Percentiles rank a stretch among this genome's conserved stretches.
Conservation (phyloP, 306 rosid genomes). For the Glycyrrhiza uralensis region DNA sequence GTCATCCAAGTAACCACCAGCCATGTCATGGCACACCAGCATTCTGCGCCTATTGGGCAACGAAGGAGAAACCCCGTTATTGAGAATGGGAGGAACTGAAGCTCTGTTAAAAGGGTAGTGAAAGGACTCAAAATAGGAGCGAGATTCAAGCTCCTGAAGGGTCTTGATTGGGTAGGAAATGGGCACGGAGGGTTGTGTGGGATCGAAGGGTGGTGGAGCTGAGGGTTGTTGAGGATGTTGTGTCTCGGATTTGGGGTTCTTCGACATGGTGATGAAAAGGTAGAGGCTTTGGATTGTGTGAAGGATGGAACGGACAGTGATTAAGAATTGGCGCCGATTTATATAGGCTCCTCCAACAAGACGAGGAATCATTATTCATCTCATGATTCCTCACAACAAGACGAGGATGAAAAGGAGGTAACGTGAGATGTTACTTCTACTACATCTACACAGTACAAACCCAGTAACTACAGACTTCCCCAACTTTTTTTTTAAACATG, state of each 20-base stretch:
- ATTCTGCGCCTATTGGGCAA: slow-evolving; percentile 69
- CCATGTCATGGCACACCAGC: slow-evolving; percentile 90
- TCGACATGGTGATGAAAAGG: slow-evolving; percentile 33
- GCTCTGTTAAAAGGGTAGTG: slow-evolving; percentile 83
- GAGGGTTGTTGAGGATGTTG: slow-evolving; percentile 20
- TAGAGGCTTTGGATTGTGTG: not conserved
- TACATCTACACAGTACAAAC: too few relatives aligned
- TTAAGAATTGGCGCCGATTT: slow-evolving; percentile 26
- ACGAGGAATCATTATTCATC: slow-evolving; percentile 29
- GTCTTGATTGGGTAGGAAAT: slow-evolving; percentile 85
- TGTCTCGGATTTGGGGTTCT: slow-evolving; percentile 16
- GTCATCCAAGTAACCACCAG: slow-evolving; percentile 80
- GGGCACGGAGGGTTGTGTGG: slow-evolving; percentile 57
- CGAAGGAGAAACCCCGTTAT: slow-evolving; percentile 9
- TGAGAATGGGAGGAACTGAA: slow-evolving; percentile 46
- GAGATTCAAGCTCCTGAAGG: slow-evolving; percentile 63
- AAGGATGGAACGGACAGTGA: not conserved
- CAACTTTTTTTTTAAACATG: too few relatives aligned
- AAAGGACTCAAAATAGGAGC: slow-evolving; percentile 75
- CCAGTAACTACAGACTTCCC: too few relatives aligned
- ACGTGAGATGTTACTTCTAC: too few relatives aligned
- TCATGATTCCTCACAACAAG: not conserved
- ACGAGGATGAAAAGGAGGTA: too few relatives aligned
- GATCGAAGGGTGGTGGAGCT: slow-evolving; percentile 57
- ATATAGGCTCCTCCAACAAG: slow-evolving; percentile 28